These are phyloP conservation scores for Hymenochaete sp. DNA, from an alignment of 1,284 basidiomycete genomes.

Conservation along the genomic window DNA sequence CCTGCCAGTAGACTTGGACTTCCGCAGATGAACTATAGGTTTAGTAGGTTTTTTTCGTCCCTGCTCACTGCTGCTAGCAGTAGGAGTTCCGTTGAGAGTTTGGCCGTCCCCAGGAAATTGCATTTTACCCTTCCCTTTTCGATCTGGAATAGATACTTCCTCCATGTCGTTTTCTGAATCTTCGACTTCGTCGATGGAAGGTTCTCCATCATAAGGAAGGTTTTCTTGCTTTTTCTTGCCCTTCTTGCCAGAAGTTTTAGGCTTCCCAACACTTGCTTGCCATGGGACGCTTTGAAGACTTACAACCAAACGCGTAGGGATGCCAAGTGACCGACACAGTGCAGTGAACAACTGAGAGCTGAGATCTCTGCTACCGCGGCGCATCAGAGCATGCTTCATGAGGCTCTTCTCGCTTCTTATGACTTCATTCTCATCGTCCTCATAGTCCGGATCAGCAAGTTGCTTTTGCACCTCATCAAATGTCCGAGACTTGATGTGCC, in stretches of 20 bases:
- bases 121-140: constrained; percentile 14
- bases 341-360: constrained; percentile 90
- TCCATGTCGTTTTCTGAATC: constrained; percentile 35
- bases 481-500: constrained; percentile 64
- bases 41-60: constrained; percentile 29
- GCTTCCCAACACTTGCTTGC: constrained; percentile 53
- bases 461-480: constrained; percentile 44
- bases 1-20: constrained; percentile 40
- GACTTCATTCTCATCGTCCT: constrained; percentile 55
- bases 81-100: constrained; percentile 19
- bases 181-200: constrained; percentile 36
- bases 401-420: constrained; percentile 75
- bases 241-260: constrained; percentile 35
- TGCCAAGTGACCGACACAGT: constrained; percentile 77
- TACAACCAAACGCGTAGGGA: constrained; percentile 83
- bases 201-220: constrained; percentile 23
- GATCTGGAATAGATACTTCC: constrained; percentile 28
- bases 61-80: constrained; percentile 20
- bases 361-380: constrained; percentile 76
- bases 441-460: constrained; percentile 27
- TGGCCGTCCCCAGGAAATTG: constrained; percentile 16
- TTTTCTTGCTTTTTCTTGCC: constrained; percentile 17
- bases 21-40: constrained; percentile 48
- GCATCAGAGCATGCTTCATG: constrained; percentile 82
- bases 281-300: constrained; percentile 90